Conservation (phyloP, 2,329 filamentous ascomycete genomes). For the Fusarium scirpi region DNA sequence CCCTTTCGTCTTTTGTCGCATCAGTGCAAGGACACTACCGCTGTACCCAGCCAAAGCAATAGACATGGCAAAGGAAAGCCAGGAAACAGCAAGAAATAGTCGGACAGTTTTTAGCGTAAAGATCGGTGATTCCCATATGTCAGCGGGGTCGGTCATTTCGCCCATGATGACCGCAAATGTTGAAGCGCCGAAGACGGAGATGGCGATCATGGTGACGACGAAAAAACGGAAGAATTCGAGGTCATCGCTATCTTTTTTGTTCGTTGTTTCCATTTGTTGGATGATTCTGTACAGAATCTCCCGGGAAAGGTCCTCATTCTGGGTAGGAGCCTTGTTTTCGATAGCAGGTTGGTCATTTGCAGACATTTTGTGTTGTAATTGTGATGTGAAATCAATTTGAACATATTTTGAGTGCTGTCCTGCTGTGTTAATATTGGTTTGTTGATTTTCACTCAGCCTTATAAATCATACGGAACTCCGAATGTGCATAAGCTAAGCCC, state of each 20-base stretch:
- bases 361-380: neutral
- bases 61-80: constrained; percentile 3
- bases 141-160: constrained; percentile 5
- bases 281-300: neutral
- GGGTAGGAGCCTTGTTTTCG: too few species aligned
- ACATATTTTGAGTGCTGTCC: too few species aligned
- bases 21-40: neutral
- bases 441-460: neutral
- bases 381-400: fast-evolving
- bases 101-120: neutral
- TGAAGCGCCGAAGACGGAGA: constrained; percentile 1
- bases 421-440: too few species aligned
- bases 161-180: neutral
- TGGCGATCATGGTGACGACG: constrained; percentile 6
- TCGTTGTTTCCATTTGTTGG: neutral
- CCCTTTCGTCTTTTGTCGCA: neutral
- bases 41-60: neutral
- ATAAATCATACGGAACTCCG: neutral
- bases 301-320: neutral
- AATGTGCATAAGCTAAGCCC: neutral
- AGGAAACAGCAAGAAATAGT: neutral
- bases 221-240: constrained; percentile 5
- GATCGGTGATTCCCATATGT: neutral
- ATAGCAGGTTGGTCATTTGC: neutral
- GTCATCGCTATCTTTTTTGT: neutral